Evolutionary conservation across 331 rosid genomes (phyloP).

Genomic region (Acacia pycnantha): DNA sequence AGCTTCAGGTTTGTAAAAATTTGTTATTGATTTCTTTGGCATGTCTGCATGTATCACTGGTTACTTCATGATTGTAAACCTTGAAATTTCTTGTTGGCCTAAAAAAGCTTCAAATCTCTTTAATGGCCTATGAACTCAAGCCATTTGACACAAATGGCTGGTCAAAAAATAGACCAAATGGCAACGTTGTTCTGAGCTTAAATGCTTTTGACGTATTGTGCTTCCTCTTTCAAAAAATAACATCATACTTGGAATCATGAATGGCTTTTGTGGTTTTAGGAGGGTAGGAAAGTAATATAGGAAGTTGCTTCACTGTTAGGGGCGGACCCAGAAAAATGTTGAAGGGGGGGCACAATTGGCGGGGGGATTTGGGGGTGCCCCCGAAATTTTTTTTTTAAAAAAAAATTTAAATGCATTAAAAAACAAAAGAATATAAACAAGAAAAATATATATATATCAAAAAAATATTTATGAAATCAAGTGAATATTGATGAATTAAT

Average conservation of each 20-base stretch:
- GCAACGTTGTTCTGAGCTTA: neutral
- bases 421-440: no score
- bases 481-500: no score
- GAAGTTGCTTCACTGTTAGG: neutral
- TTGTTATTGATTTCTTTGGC: neutral
- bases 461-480: no score
- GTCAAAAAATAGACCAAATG: neutral
- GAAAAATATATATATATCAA: no score
- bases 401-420: no score
- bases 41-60: neutral
- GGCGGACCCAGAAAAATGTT: no score
- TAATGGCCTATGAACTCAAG: neutral
- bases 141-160: constrained; percentile 1
- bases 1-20: constrained; percentile 57
- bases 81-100: neutral
- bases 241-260: constrained; percentile 9
- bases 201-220: constrained; percentile 3
- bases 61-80: constrained; percentile 3
- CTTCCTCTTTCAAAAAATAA: constrained; percentile 9
- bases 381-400: no score
- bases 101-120: neutral
- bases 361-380: no score
- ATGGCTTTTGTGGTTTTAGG: neutral
- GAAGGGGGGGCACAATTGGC: no score
- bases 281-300: neutral